Base-by-base conservation (phyloP, 2,329 filamentous ascomycete species). In the Rasamsonia emersonii region DNA sequence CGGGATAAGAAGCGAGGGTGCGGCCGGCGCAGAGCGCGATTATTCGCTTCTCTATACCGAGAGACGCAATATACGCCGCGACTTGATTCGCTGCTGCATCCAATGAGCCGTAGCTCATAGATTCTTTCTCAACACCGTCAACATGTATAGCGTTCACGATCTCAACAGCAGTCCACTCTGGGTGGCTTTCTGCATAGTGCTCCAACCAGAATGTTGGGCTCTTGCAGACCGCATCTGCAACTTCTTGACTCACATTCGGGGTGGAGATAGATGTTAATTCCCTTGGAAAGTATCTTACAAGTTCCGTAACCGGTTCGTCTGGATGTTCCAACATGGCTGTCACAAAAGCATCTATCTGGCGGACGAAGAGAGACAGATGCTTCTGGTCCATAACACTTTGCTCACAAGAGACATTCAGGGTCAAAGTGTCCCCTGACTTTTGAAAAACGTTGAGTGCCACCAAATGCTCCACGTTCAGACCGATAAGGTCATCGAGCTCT, bases 391-490 rank as follows among this genome's bases (percentile, higher is more conserved):
- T 50, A 8, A 53, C 15, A 7, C 41, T 32, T 28, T 41, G 44
- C 18, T 48, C 41, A 3, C 45, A 46, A 20, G 46, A 45, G 3
- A 49, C 44, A 15, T 53, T 50, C 15, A 58, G 26, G 2, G 39
- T 16, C 1, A 58, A 24, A 9, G 33, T 30, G 5, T 42, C 50
- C 17, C 46, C 36, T 0, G 18, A 13, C 14, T 35, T 27, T 19
- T 51, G 41, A 24, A 55, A 57, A 0, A 59, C 47, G 25, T 64
- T 62, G 28, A 64, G 43, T 3, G 60, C 60, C 39, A 64, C 47
- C 1, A 58, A 47, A 36, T 64, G 60, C 30, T 64, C 61, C 4
- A 64, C 61, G 19, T 52, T 49, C 9, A 64, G 46, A 1, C 50
- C 47, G 15, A 61, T 40, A 4, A 49, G 40, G 37, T 56, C 49